Evolutionary conservation across 768 basidiomycete species (phyloP), one percentile per base, ranked within the genome.

Genomic region (Boletales sp.): DNA sequence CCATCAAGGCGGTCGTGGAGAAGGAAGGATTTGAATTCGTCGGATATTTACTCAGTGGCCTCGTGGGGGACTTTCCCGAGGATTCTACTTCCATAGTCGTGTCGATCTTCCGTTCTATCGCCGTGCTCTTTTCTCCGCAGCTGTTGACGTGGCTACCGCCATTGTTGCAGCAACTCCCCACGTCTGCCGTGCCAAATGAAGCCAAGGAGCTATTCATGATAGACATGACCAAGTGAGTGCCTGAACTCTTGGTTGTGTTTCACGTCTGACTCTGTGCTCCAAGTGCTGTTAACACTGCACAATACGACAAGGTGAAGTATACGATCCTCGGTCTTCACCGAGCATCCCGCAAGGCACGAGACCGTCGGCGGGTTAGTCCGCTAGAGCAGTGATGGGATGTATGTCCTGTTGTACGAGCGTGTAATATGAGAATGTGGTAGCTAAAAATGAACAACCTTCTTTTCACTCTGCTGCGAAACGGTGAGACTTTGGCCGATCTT

Each of bases 61-160:
- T 97, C 25, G 83, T 90, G 5, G 84, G 87, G 18, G 86, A 88
- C 53, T 98, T 94, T 65, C 90, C 91, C 4, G 92, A 92, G 63
- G 95, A 97, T 51, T 79, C 84, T 4, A 74, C 83, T 7, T 76
- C 87, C 9, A 65, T 73, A 33, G 84, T 94, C 40, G 82, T 91
- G 48, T 81, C 86, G 3, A 84, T 97, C 53, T 80, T 95, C 66
- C 80, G 90, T 14, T 75, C 79, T 12, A 66, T 93, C 45, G 76
- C 84, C 25, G 69, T 72, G 34, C 61, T 82, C n/a, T 91, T 88
- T 83, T 75, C 86, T 2, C 62, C 73, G 8, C 83, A 86, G 62
- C 65, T 94, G 40, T 70, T 86, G 33, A 66, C 74, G 18, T 95
- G 91, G 88, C 64, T 94, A 14, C 83, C 86, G 2, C 66, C 77